Percentiles rank a stretch among this genome's conserved stretches.
Evolutionary conservation across 257 asterid genomes (phyloP).

Genomic region (Solanum chiquidenum): DNA sequence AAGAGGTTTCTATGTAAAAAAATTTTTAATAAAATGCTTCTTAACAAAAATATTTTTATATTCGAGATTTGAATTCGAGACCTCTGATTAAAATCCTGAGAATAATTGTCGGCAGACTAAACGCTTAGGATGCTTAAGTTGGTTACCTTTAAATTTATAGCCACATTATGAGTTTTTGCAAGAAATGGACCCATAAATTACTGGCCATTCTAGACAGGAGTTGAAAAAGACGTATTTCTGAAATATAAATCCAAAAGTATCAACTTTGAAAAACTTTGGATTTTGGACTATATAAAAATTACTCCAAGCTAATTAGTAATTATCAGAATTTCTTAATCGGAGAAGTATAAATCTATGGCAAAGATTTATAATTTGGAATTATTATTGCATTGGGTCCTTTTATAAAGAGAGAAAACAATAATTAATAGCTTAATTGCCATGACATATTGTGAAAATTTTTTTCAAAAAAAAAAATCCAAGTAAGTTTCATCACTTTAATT

Average conservation of each 20-base stretch:
- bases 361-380: not conserved
- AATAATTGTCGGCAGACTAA: not conserved
- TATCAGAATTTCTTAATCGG: no score
- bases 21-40: not conserved
- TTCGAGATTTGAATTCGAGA: accelerated
- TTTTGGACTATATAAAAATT: not conserved
- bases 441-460: not conserved
- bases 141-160: not conserved
- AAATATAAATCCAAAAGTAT: not conserved
- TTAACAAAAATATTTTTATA: not conserved
- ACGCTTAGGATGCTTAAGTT: not conserved
- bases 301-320: not conserved
- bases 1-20: no score
- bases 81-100: not conserved
- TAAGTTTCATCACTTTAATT: not conserved
- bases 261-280: not conserved
- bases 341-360: not conserved
- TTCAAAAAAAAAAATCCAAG: no score
- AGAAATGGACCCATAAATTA: not conserved
- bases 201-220: not conserved
- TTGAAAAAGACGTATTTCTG: not conserved
- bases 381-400: not conserved
- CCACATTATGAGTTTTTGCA: not conserved
- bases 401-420: not conserved
- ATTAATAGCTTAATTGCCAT: not conserved